phyloP scores from a whole-genome alignment of 441 rosid genomes.

The Theobroma grandiflorum region DNA sequence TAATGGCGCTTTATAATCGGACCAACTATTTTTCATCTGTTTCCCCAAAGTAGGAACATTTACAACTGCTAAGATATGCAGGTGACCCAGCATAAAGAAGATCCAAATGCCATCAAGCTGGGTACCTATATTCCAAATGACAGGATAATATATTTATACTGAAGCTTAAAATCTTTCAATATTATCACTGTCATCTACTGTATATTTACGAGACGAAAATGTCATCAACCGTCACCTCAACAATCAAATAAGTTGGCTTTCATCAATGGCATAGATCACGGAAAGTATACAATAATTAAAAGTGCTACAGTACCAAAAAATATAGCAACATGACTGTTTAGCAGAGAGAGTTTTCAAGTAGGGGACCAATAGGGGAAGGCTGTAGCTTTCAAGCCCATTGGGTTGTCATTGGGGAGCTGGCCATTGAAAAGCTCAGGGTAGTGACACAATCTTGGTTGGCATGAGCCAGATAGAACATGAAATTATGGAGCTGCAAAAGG shows the following conservation, averaged over 20 bases:
- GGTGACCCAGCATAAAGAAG: constrained; percentile 13
- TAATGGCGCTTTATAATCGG: neutral
- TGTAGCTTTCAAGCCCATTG: constrained; percentile 30
- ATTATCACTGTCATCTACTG: constrained; percentile 11
- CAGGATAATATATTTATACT: neutral
- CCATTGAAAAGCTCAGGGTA: constrained; percentile 28
- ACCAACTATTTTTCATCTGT: constrained; percentile 17
- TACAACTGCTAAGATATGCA: constrained; percentile 28
- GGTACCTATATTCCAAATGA: constrained; percentile 13
- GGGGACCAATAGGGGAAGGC: constrained; percentile 39
- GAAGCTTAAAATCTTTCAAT: constrained; percentile 14
- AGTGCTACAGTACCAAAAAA: constrained; percentile 25
- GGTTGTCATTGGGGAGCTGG: constrained; percentile 35
- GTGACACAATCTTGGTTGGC: constrained; percentile 45
- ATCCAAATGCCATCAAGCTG: constrained; percentile 13
- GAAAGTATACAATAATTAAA: constrained; percentile 36
- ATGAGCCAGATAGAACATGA: constrained; percentile 32
- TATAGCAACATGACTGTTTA: constrained; percentile 27
- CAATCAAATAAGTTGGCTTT: constrained; percentile 23
- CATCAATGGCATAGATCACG: constrained; percentile 25
- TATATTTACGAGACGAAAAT: constrained; percentile 1
- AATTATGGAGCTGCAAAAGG: constrained; percentile 39
- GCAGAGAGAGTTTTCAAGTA: constrained; percentile 29
- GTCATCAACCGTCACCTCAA: constrained; percentile 16
- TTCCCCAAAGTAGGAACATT: constrained; percentile 13